phyloP scores from a whole-genome alignment of 345 rosid species.

The Melaleuca quinquenervia region DNA sequence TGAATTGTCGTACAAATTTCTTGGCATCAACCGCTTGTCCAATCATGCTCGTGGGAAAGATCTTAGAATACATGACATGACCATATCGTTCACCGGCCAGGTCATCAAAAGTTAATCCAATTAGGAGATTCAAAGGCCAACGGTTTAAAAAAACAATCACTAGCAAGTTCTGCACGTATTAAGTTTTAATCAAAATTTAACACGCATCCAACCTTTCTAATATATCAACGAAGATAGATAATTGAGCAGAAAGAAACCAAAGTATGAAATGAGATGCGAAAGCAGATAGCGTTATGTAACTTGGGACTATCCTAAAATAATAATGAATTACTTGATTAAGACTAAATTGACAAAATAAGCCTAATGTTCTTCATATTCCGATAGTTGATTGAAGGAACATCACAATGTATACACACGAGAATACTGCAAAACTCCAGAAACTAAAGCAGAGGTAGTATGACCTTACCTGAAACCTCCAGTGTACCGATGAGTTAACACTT shows the following conservation, averaged over 20 bases:
- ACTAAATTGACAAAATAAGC: neutral
- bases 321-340: neutral
- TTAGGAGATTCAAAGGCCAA: neutral
- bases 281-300: neutral
- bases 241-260: neutral
- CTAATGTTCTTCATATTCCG: neutral
- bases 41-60: neutral
- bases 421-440: neutral
- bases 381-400: neutral
- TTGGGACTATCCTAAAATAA: neutral
- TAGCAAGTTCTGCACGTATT: neutral
- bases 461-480: neutral
- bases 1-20: neutral
- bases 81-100: neutral
- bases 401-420: neutral
- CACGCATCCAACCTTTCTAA: neutral
- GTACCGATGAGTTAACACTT: neutral
- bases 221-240: neutral
- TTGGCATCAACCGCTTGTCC: neutral
- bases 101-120: neutral
- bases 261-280: neutral
- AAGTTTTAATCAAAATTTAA: neutral
- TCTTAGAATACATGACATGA: neutral
- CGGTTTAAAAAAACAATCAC: neutral
- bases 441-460: neutral